Base-by-base conservation (phyloP, 2,329 filamentous ascomycete species). In the Pseudophaeomoniella oleicola region DNA sequence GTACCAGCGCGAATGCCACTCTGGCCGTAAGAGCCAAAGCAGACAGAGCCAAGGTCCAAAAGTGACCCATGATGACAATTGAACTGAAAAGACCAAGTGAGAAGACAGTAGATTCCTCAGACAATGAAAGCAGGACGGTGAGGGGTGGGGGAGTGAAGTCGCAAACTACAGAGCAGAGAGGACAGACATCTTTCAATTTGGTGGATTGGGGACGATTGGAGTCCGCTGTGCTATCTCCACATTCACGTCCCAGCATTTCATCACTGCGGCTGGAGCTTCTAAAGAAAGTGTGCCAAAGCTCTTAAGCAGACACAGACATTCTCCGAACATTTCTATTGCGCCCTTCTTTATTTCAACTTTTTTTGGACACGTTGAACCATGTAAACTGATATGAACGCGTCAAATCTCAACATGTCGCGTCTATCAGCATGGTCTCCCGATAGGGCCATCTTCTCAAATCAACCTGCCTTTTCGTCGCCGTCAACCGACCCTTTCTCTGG, bases 1-100 rank as follows among this genome's bases (percentile, higher is more conserved):
- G n/a, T n/a, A n/a, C 66, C 52, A 75, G 69, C 41, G 76, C 76
- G 49, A 74, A 67, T 50, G 71, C 75, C 56, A 73, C 69, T 46
- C 81, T 64, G 47, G 78, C 70, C 56, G 75, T 72, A 50, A 83
- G 64, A 43, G 81, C 79, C 59, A 85, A 65, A 43, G 87, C 62
- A 49, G 78, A 77, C 50, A 88, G 64, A 41, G 79, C 68, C 49
- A 81, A 74, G 52, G 81, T 69, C 63, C 76, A 78, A 60, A 83
- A 69, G 54, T 72, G 74, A 63, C 78, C 74, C 83, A 90, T 90
- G 55, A 56, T 66, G 58, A n/a, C n/a, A n/a, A n/a, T n/a, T n/a
- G n/a, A n/a, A n/a, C n/a, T n/a, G n/a, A n/a, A n/a, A n/a, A n/a
- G n/a, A n/a, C n/a, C n/a, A n/a, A n/a, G n/a, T n/a, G n/a, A n/a